Conservation (phyloP, 2,329 filamentous ascomycete species). For the Colletotrichum sp. region DNA sequence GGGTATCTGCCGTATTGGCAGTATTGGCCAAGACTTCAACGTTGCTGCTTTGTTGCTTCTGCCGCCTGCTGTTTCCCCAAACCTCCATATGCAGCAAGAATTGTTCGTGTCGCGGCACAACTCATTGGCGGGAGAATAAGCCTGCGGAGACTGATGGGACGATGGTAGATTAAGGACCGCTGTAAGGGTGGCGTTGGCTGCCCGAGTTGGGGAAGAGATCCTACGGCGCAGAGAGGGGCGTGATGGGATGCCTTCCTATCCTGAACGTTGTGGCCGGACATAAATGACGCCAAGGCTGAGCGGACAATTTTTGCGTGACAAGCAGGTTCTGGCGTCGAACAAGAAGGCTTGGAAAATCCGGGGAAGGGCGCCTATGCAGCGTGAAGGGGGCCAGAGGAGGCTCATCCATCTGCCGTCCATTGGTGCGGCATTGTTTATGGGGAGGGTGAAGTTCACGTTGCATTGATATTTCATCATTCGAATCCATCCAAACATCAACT, state of each 20-base stretch:
- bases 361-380: background rate
- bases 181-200: background rate
- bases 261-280: background rate
- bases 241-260: conserved; percentile 2
- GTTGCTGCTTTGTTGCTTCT: background rate
- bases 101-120: background rate
- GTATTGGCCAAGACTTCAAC: background rate
- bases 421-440: background rate
- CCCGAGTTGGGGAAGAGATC: conserved; percentile 8
- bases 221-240: conserved; percentile 6
- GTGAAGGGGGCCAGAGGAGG: background rate
- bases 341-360: background rate
- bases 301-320: background rate
- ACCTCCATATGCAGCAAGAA: background rate
- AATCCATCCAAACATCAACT: background rate
- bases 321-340: background rate
- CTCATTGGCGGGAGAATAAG: conserved; percentile 3
- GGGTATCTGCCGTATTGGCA: background rate
- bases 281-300: conserved; percentile 5
- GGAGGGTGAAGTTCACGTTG: background rate
- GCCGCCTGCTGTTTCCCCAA: background rate
- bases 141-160: conserved; percentile 5
- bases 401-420: background rate
- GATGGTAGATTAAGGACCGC: conserved; percentile 9
- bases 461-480: background rate